Evolutionary conservation across 1,139 yeast genomes (phyloP), one percentile per base, ranked within the genome.

Genomic region (Diutina ranongensis): DNA sequence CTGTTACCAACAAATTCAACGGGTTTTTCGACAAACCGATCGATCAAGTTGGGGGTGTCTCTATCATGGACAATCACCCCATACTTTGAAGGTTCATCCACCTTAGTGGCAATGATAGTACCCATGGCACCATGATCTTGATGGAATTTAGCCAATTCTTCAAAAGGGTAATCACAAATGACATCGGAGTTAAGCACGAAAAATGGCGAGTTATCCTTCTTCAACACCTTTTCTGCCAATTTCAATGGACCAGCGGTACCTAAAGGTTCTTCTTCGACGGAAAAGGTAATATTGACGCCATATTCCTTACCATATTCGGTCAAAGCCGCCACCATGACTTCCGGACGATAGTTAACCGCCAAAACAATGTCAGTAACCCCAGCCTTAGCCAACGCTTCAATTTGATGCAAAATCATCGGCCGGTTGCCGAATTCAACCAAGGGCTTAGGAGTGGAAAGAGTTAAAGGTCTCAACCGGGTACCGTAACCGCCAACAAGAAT

Each of bases 401-500:
- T 88, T 74, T 94, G 99, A 68, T 94, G 98, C 60, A 87, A 74
- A 59, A 84, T 84, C 94, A 84, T 84, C 60, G 98, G 97, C 74
- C 94, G 85, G 84, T 92, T 92, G 65, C 88, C 98, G 61, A 92
- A 92, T 71, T 94, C 99, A 53, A 94, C 98, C 68, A 94, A 77
- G 47, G 99, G 99, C 74, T 94, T 94, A 67, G 99, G 99, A 55
- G 85, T 78, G 49, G 98, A 89, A 61, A 94, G 76, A 51, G 99
- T 94, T 61, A 92, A 77, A 53, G 99, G 99, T 79, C 99, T 89
- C 74, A 92, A 84, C 74, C 99, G 94, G 62, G 99, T 92, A 76
- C 99, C 99, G 75, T 88, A 92, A 67, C 98, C 98, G 64, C 98
- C 98, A 60, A 92, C 98, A 66, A 92, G 84, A 76, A 92, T 92